Conservation (phyloP, 2,329 filamentous ascomycete genomes). For the Diaporthe ilicicola region DNA sequence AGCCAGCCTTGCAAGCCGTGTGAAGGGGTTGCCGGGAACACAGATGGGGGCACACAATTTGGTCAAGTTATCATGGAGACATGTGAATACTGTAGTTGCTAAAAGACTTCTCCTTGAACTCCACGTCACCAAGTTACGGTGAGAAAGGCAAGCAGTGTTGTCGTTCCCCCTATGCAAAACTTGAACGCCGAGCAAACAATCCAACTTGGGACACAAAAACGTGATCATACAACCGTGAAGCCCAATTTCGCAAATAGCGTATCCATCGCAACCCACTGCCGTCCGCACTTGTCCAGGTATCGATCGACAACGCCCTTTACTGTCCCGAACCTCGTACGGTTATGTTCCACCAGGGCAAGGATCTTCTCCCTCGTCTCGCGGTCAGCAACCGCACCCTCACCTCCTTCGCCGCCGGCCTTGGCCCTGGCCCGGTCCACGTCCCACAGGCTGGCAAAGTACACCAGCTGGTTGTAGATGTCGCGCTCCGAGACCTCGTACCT, state of each 20-base stretch:
- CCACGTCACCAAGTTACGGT: background rate
- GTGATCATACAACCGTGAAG: conserved; percentile 46
- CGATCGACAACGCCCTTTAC: conserved; percentile 80
- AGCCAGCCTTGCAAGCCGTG: background rate
- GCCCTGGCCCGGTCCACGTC: conserved; percentile 84
- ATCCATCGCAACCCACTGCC: conserved; percentile 95
- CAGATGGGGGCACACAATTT: background rate
- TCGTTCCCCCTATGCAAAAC: background rate
- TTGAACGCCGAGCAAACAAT: background rate
- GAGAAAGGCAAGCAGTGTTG: background rate
- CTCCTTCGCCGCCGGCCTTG: conserved; percentile 54
- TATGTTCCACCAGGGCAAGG: conserved; percentile 79
- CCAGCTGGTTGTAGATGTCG: conserved; percentile 90
- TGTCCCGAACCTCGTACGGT: conserved; percentile 79
- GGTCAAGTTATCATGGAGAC: background rate
- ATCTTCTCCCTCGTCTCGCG: conserved; percentile 71
- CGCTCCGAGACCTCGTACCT: conserved; percentile 87
- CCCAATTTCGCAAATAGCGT: conserved; percentile 78
- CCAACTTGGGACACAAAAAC: background rate
- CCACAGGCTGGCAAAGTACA: conserved; percentile 87
- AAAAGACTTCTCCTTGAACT: background rate
- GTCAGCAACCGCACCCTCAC: conserved; percentile 41
- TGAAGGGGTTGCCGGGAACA: background rate
- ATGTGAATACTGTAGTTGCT: background rate
- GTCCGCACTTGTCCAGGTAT: conserved; percentile 88